These are phyloP conservation scores for Suhomyces terraborum DNA, from an alignment of 1,139 yeast species.

Conservation along the genomic window DNA sequence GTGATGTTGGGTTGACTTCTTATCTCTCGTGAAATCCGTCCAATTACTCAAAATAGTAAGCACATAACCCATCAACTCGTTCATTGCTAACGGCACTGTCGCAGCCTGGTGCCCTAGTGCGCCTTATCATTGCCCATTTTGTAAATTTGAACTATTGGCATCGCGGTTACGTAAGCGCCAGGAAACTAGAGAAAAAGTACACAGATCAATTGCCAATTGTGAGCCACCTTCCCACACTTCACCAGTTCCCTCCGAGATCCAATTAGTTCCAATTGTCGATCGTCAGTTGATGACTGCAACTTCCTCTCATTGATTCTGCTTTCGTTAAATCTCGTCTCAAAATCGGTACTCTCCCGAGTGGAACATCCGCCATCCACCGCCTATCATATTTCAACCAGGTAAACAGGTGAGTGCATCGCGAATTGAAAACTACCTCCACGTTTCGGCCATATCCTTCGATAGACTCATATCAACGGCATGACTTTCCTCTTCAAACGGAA, in stretches of 20 bases:
- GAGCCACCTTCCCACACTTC: slow-evolving; percentile 3
- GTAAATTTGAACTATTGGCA: not conserved
- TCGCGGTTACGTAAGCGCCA: slow-evolving; percentile 8
- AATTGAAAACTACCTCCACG: not conserved
- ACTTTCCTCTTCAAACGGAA: slow-evolving; percentile 88
- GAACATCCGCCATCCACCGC: not conserved
- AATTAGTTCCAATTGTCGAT: not conserved
- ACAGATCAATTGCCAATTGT: slow-evolving; percentile 7
- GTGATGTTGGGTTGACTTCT: not conserved
- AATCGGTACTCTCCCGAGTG: not conserved
- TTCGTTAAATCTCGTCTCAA: too few relatives aligned
- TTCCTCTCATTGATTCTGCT: too few relatives aligned
- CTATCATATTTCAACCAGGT: not conserved
- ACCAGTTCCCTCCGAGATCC: not conserved
- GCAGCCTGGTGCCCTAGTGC: too few relatives aligned
- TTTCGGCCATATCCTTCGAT: not conserved
- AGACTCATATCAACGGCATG: slow-evolving; percentile 45
- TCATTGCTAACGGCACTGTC: not conserved
- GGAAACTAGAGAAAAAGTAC: slow-evolving; percentile 5
- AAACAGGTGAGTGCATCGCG: not conserved
- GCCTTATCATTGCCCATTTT: slow-evolving; percentile 1
- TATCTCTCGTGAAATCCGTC: not conserved
- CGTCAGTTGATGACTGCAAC: not conserved
- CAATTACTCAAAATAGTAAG: not conserved
- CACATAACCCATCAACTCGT: not conserved